Base-by-base conservation (phyloP, 2,329 filamentous ascomycete species). In the Sporothrix phasma region DNA sequence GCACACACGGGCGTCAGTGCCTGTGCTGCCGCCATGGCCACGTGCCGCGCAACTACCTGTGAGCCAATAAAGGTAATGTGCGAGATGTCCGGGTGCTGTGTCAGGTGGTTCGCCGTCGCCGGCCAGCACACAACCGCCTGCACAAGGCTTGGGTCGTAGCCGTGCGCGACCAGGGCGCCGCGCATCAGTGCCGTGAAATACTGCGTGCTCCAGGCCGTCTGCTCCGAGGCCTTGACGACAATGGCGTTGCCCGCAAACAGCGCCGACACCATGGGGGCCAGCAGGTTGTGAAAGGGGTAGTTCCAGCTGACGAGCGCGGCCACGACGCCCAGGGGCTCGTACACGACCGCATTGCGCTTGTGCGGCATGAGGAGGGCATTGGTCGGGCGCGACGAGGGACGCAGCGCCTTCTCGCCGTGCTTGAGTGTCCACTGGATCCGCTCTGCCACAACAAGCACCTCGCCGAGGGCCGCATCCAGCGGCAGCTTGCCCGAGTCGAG, bases 11-110 rank as follows among this genome's bases (percentile, higher is more conserved):
- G 93, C 3, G 85, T 97, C n/a, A 99, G 81, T 19, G 84, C 81
- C 74, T 89, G 92, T 31, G 94, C 90, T 13, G 94, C 92, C 3
- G 89, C 92, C 65, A 87, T 86, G 68, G 90, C 92, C 47, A 99
- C 94, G 70, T 91, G 84, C 74, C 94, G 90, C 19, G 92, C 94
- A 11, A 97, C 89, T 1, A 88, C 83, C 58, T 88, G 85, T 59
- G 91, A 96, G 68, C 94, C 94, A 74, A 99, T 97, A 77, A 99
- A 99, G 19, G 94, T 97, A 68, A 99, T 81, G 75, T 99, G 94
- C 49, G 86, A 83, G 71, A 99, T 89, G 31, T 81, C 84, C 0
- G 88, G 87, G 74, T 97, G 94, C 10, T 89, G 90, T 1, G 92
- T 96, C 60, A 99, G 79, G 72, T 92, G 83, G 58, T 84, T 82